phyloP scores from a whole-genome alignment of 78 protist genomes.

The Kipferlia bialata region DNA sequence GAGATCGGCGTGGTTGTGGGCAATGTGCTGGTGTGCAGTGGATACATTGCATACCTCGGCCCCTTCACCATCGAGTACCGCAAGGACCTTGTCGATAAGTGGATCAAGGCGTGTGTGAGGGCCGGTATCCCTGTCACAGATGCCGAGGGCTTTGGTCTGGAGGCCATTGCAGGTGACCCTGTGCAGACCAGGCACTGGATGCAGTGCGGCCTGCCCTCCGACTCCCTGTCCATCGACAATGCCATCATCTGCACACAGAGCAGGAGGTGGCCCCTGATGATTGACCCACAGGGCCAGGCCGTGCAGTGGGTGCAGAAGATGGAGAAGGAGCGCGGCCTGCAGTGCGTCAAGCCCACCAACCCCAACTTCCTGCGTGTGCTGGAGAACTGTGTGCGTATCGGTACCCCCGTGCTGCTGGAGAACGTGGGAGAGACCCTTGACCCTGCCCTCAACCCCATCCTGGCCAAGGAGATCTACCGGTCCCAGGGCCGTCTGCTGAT shows the following conservation, averaged over 20 bases:
- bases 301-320: slow-evolving; percentile 47
- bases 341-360: slow-evolving; percentile 29
- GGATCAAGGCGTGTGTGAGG: slow-evolving; percentile 30
- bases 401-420: slow-evolving; percentile 48
- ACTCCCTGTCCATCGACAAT: slow-evolving; percentile 14
- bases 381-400: slow-evolving; percentile 37
- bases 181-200: slow-evolving; percentile 9
- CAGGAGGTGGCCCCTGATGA: slow-evolving; percentile 36
- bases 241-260: slow-evolving; percentile 14
- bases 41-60: slow-evolving; percentile 62
- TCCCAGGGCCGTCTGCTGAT: slow-evolving; percentile 3
- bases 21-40: slow-evolving; percentile 50
- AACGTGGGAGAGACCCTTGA: slow-evolving; percentile 51
- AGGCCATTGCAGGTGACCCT: slow-evolving; percentile 9
- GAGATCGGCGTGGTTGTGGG: slow-evolving; percentile 33
- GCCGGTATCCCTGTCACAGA: not conserved
- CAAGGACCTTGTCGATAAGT: not conserved
- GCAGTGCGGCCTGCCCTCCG: slow-evolving; percentile 18
- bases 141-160: slow-evolving; percentile 20
- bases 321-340: slow-evolving; percentile 18
- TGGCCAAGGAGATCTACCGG: slow-evolving; percentile 15
- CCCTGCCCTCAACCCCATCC: slow-evolving; percentile 46
- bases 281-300: slow-evolving; percentile 58
- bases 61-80: slow-evolving; percentile 55
- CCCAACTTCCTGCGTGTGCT: slow-evolving; percentile 21